Percentiles rank a stretch among this genome's conserved stretches.
phyloP scores from a whole-genome alignment of 257 asterid genomes.

The Thymus quinquecostatus region DNA sequence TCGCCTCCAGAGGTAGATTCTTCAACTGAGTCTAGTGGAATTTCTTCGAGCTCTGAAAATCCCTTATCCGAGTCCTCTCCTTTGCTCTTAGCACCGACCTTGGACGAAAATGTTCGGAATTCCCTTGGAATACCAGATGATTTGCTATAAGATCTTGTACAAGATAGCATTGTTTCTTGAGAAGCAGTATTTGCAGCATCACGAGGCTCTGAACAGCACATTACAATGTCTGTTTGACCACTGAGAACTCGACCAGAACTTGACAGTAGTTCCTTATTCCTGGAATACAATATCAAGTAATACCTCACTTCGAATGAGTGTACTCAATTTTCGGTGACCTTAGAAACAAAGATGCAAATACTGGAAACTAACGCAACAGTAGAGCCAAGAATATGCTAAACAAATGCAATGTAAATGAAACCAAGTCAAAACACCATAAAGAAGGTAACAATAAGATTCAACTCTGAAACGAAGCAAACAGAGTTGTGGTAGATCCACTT shows the following conservation, averaged over 20 bases:
- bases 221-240: slow-evolving; percentile 43
- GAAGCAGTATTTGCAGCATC: slow-evolving; percentile 36
- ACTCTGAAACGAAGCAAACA: no score
- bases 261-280: slow-evolving; percentile 51
- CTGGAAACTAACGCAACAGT: not conserved
- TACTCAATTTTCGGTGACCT: not conserved
- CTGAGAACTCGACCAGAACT: slow-evolving; percentile 40
- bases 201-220: slow-evolving; percentile 31
- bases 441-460: no score
- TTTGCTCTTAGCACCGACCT: slow-evolving; percentile 22
- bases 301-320: not conserved
- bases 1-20: slow-evolving; percentile 32
- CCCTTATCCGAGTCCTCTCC: slow-evolving; percentile 38
- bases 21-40: slow-evolving; percentile 34
- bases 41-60: slow-evolving; percentile 60
- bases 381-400: slow-evolving; percentile 8
- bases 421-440: not conserved
- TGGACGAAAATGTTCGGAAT: slow-evolving; percentile 51
- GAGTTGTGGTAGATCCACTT: no score
- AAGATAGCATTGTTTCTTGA: slow-evolving; percentile 30
- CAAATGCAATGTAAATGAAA: not conserved
- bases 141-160: slow-evolving; percentile 41
- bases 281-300: slow-evolving; percentile 33
- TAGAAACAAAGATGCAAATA: not conserved
- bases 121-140: slow-evolving; percentile 35